A percentile compares a stretch with the other conserved stretches of the same genome.
Conservation (phyloP, 225 moss, liverwort and hornwort species). For the Sphagnum contortum region DNA sequence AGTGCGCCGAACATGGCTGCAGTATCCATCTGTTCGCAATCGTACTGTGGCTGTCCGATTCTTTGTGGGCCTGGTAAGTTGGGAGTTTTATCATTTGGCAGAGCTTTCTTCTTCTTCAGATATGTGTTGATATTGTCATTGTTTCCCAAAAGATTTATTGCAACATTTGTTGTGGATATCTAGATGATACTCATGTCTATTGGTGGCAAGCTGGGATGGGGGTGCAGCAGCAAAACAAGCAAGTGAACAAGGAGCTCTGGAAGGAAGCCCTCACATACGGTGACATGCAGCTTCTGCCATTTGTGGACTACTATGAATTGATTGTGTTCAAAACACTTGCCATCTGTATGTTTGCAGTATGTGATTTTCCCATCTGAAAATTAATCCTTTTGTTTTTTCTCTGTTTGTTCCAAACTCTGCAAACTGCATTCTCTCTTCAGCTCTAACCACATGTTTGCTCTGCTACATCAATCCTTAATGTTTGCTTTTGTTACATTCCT, state of each 20-base stretch:
- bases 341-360: slow-evolving; percentile 82
- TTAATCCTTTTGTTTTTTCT: not conserved
- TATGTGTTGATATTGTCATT: not conserved
- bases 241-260: slow-evolving; percentile 91
- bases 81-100: not conserved
- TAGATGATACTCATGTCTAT: not conserved
- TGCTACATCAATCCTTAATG: too few species aligned
- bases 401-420: too few species aligned
- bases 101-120: not conserved
- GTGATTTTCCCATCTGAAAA: slow-evolving; percentile 7
- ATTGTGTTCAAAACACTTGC: slow-evolving; percentile 88
- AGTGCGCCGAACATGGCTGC: slow-evolving; percentile 94
- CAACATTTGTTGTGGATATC: not conserved
- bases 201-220: not conserved
- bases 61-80: slow-evolving; percentile 88
- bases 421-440: too few species aligned
- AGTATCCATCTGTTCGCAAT: slow-evolving; percentile 68
- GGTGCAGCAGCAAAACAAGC: slow-evolving; percentile 72
- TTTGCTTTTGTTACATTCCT: too few species aligned
- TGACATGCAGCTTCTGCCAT: slow-evolving; percentile 84
- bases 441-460: too few species aligned
- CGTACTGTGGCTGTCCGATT: slow-evolving; percentile 90
- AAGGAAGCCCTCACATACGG: slow-evolving; percentile 74
- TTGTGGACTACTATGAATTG: slow-evolving; percentile 89
- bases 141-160: not conserved